A percentile compares a stretch with the other conserved stretches of the same genome.
phyloP scores from a whole-genome alignment of 2,329 filamentous ascomycete genomes.

The Fusarium hostae region DNA sequence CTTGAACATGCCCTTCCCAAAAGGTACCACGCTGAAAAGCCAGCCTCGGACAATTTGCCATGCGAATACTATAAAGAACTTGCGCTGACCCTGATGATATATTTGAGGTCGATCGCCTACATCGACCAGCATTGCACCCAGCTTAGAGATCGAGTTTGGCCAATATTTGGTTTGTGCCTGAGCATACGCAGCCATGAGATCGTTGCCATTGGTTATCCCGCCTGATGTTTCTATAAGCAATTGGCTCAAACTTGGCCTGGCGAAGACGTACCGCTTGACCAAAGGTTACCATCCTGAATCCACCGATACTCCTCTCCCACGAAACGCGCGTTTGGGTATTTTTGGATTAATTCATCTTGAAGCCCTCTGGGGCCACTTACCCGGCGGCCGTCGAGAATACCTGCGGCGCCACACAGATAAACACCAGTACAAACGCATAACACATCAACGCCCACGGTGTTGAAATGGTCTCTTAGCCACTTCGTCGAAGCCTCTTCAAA shows the following conservation, averaged over 20 bases:
- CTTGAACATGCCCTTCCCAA: not conserved
- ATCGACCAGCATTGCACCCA: slow-evolving; percentile 57
- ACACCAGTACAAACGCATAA: slow-evolving; percentile 64
- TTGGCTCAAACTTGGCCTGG: not conserved
- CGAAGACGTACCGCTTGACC: slow-evolving; percentile 61
- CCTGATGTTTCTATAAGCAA: slow-evolving; percentile 47
- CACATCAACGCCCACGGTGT: slow-evolving; percentile 56
- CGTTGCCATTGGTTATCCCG: slow-evolving; percentile 67
- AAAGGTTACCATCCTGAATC: slow-evolving; percentile 64
- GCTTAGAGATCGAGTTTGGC: slow-evolving; percentile 56
- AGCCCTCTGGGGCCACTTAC: slow-evolving; percentile 60
- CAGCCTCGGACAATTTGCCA: slow-evolving; percentile 54
- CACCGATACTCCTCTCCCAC: slow-evolving; percentile 61
- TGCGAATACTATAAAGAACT: slow-evolving; percentile 48
- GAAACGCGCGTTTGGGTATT: slow-evolving; percentile 54
- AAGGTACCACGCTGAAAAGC: slow-evolving; percentile 24
- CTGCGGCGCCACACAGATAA: slow-evolving; percentile 60
- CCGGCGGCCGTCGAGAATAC: slow-evolving; percentile 57
- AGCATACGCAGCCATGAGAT: slow-evolving; percentile 64
- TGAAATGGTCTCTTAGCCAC: slow-evolving; percentile 58
- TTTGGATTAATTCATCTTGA: slow-evolving; percentile 53
- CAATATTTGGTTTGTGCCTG: slow-evolving; percentile 56
- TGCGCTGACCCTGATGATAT: slow-evolving; percentile 53
- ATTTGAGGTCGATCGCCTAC: slow-evolving; percentile 60
- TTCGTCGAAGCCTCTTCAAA: slow-evolving; percentile 50